A percentile compares a stretch with the other conserved stretches of the same genome.
phyloP scores from a whole-genome alignment of 2,329 filamentous ascomycete genomes.

The Blastomyces gilchristii region DNA sequence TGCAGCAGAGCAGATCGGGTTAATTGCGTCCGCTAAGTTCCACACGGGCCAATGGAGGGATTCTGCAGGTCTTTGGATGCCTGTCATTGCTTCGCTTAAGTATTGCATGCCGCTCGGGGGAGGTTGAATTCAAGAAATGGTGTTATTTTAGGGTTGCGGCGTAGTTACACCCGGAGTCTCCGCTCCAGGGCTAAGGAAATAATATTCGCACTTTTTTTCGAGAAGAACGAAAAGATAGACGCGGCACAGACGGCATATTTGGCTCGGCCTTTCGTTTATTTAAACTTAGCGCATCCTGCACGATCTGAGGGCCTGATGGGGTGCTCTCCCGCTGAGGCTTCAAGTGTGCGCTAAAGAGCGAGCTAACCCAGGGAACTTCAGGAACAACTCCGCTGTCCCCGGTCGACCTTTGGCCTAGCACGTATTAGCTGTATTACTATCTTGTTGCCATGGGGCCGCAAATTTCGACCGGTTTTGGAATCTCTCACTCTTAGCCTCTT shows the following conservation, averaged over 20 bases:
- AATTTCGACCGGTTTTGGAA: no score
- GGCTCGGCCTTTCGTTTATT: background rate
- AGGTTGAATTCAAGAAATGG: background rate
- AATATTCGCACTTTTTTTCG: background rate
- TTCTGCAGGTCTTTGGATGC: background rate
- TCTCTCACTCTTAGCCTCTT: no score
- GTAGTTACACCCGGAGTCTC: background rate
- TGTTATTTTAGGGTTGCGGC: background rate
- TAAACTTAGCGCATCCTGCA: background rate
- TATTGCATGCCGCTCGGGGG: background rate
- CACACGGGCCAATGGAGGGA: background rate
- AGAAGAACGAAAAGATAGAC: background rate
- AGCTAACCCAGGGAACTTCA: background rate
- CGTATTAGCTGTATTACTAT: background rate
- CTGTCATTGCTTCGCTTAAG: background rate
- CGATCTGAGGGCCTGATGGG: background rate
- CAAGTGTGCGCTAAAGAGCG: background rate
- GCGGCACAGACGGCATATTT: background rate
- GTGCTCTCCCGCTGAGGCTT: background rate
- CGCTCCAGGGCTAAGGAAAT: background rate
- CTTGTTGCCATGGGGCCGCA: no score
- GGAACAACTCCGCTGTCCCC: background rate
- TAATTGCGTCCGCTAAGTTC: background rate
- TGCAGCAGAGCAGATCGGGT: background rate
- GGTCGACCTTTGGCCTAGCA: background rate